Evolutionary conservation across 306 rosid genomes (phyloP).

Genomic region (Fagus sylvatica): DNA sequence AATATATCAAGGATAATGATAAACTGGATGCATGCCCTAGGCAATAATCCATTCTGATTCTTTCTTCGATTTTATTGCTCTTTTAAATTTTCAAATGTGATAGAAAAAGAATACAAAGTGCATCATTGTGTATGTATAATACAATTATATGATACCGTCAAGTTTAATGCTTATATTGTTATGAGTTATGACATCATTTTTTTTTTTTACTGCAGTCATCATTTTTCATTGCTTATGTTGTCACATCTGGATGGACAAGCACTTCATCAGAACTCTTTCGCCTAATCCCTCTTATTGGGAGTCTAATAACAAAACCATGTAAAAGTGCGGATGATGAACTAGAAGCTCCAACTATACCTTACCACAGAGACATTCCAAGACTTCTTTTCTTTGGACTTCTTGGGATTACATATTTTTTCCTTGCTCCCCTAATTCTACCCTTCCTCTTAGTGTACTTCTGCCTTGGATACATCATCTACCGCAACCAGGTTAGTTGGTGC

Average conservation of each 20-base stretch:
- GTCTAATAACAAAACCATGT: slow-evolving; percentile 64
- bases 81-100: slow-evolving; percentile 14
- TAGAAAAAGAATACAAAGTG: slow-evolving; percentile 15
- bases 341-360: slow-evolving; percentile 69
- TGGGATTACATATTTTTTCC: slow-evolving; percentile 84
- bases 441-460: slow-evolving; percentile 79
- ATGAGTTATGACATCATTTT: slow-evolving; percentile 23
- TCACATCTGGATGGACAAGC: slow-evolving; percentile 96
- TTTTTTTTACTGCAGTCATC: slow-evolving; percentile 64
- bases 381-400: slow-evolving; percentile 91
- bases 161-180: slow-evolving; percentile 15
- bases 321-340: slow-evolving; percentile 41
- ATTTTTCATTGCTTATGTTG: slow-evolving; percentile 91
- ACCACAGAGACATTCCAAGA: slow-evolving; percentile 73
- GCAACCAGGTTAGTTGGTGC: slow-evolving; percentile 70
- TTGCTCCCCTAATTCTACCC: slow-evolving; percentile 94
- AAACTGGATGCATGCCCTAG: not conserved
- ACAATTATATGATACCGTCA: not conserved
- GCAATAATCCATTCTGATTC: not conserved
- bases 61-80: not conserved
- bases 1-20: not conserved
- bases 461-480: slow-evolving; percentile 71
- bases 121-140: not conserved
- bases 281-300: slow-evolving; percentile 55
- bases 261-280: slow-evolving; percentile 77